These are phyloP conservation scores for Aspergillus piperis DNA, from an alignment of 2,329 filamentous ascomycete species.

Conservation along the genomic window DNA sequence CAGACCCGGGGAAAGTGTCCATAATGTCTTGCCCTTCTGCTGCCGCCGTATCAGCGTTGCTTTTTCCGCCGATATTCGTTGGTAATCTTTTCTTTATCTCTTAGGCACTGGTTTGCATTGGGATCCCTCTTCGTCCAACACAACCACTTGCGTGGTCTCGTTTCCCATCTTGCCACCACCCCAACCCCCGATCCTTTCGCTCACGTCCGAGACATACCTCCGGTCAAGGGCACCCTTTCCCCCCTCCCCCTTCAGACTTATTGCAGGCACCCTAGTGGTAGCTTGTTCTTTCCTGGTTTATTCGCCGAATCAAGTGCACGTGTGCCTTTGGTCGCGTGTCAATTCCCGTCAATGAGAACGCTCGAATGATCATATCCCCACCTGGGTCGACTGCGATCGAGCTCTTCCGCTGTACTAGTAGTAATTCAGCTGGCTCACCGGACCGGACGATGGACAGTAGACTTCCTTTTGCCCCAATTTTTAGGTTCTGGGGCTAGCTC, in stretches of 20 bases:
- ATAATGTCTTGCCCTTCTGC: neutral
- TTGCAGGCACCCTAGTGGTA: neutral
- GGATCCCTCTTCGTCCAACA: neutral
- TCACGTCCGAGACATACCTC: neutral
- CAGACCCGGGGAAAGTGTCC: neutral
- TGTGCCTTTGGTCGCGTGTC: neutral
- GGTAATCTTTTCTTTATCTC: constrained; percentile 3
- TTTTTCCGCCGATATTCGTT: neutral
- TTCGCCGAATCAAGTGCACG: neutral
- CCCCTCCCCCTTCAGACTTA: neutral
- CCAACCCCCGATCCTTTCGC: neutral
- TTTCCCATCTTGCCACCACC: neutral
- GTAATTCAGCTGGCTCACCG: neutral
- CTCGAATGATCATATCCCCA: neutral
- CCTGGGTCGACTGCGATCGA: neutral
- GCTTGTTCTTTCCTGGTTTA: neutral
- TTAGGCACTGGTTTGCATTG: neutral
- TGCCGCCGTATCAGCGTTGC: neutral
- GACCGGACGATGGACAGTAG: neutral
- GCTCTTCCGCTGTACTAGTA: neutral
- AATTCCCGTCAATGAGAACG: neutral
- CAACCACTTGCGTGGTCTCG: neutral
- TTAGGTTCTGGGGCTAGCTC: neutral
- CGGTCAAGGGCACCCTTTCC: neutral
- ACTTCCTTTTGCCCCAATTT: neutral